A percentile compares a stretch with the other conserved stretches of the same genome.
These are phyloP conservation scores for Lactarius tabidus DNA, from an alignment of 768 basidiomycete species.

Conservation along the genomic window DNA sequence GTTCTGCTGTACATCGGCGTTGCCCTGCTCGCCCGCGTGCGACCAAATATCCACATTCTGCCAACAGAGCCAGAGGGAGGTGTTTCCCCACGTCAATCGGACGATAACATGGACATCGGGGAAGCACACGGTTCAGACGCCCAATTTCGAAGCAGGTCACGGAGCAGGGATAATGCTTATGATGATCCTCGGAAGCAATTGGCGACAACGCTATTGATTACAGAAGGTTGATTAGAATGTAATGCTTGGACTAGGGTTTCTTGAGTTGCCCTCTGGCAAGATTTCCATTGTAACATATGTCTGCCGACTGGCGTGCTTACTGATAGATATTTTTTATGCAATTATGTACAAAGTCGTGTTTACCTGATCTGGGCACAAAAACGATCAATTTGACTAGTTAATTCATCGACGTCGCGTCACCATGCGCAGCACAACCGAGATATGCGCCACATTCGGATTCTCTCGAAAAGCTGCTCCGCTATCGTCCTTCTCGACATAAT, in stretches of 20 bases:
- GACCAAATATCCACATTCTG: conserved; percentile 23
- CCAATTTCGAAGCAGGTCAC: not conserved
- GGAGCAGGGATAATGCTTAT: not conserved
- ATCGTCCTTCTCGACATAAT: not conserved
- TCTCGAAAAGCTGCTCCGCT: not conserved
- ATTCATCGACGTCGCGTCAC: not conserved
- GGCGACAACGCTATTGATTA: conserved; percentile 3
- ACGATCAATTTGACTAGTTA: not conserved
- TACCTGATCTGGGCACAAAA: not conserved
- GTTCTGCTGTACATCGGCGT: conserved; percentile 22
- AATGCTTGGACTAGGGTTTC: not conserved
- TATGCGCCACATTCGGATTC: conserved; percentile 9
- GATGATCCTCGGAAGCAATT: not conserved
- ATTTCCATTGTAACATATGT: not conserved
- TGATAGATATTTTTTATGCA: not conserved
- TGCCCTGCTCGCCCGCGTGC: conserved; percentile 21
- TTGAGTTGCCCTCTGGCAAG: not conserved
- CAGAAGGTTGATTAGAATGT: conserved; percentile 12
- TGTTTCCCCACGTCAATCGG: not conserved
- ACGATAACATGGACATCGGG: not conserved
- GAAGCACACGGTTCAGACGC: not conserved
- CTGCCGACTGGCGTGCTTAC: not conserved
- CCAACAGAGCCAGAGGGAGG: conserved; percentile 9
- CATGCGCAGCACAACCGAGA: conserved; percentile 13
- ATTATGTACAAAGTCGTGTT: not conserved